Evolutionary conservation across 768 basidiomycete species (phyloP), one percentile per base, ranked within the genome.

Genomic region (Macrocybe gigantea): DNA sequence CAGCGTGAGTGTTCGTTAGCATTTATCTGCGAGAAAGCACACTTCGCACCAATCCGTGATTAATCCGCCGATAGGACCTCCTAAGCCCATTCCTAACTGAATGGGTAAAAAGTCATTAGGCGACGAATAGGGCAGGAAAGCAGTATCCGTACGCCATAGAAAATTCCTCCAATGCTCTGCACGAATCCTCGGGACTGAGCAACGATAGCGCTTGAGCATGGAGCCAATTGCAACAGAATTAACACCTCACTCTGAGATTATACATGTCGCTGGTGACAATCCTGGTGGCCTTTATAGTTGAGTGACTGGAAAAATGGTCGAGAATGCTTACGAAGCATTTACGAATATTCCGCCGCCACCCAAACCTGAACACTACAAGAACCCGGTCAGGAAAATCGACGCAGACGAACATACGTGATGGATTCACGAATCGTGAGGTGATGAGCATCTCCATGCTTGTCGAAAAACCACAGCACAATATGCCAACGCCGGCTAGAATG

Each of bases 251-350:
- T 38, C 87, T 73, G 52, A 88, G 62, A 48, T 69, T 79, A 56
- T 88, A 89, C 85, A 90, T 85, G 55, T 90, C 88, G 53, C 84
- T 88, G 35, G 79, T 78, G 38, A 88, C 78, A 51, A 88, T 84
- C 15, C 85, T 88, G 51, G 5, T 39, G 22, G 22, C 30, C 41
- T 33, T 38, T 2, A 35, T 40, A 33, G 33, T 36, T 48, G 33
- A 33, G 10, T 37, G 41, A 4, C 22, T 12, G 10, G 32, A 41
- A 34, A 31, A n/a, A 33, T n/a, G 34, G 37, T 14, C n/a, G 13
- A 38, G 15, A 14, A 44, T 42, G 67, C 79, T 49, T 60, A 86
- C 84, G 77, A 70, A 14, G 83, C 73, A 7, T 83, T 88, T 6
- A 83, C 88, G 49, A 77, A 71, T 12, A 88, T 71, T 1, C 88